Evolutionary conservation across 2,329 filamentous ascomycete genomes (phyloP).

Genomic region (Aspergillus tamarii): DNA sequence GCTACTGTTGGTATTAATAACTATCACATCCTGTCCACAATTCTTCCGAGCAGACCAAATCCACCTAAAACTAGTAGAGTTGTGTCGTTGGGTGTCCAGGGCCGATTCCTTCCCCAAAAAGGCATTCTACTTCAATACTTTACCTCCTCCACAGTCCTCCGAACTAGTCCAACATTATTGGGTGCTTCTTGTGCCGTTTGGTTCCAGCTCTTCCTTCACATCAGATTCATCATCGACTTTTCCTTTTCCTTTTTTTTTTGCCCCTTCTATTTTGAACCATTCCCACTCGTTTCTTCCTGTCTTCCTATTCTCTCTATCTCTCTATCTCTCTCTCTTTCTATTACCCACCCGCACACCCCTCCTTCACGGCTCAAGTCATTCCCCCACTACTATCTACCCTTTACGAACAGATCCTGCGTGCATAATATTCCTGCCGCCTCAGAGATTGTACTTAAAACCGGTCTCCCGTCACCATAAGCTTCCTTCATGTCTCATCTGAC

Average conservation of each 20-base stretch:
- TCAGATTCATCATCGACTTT: slow-evolving; percentile 14
- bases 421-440: background rate
- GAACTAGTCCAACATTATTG: slow-evolving; percentile 14
- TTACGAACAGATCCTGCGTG: background rate
- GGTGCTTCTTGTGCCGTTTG: slow-evolving; percentile 17
- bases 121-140: slow-evolving; percentile 2
- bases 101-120: slow-evolving; percentile 5
- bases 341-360: slow-evolving; percentile 16
- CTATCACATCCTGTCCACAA: slow-evolving; percentile 23
- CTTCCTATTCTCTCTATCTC: background rate
- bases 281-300: slow-evolving; percentile 17
- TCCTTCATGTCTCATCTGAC: background rate
- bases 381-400: slow-evolving; percentile 12
- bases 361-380: slow-evolving; percentile 20
- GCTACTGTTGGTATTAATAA: slow-evolving; percentile 19
- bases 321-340: slow-evolving; percentile 18
- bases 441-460: background rate
- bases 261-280: background rate
- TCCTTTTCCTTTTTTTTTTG: background rate
- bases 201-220: slow-evolving; percentile 12
- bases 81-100: slow-evolving; percentile 1
- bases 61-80: background rate
- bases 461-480: background rate
- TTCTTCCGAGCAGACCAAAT: slow-evolving; percentile 14
- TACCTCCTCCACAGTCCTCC: slow-evolving; percentile 5